These are phyloP conservation scores for Smallanthus sonchifolius DNA, from an alignment of 129 eudicot species.

Conservation along the genomic window DNA sequence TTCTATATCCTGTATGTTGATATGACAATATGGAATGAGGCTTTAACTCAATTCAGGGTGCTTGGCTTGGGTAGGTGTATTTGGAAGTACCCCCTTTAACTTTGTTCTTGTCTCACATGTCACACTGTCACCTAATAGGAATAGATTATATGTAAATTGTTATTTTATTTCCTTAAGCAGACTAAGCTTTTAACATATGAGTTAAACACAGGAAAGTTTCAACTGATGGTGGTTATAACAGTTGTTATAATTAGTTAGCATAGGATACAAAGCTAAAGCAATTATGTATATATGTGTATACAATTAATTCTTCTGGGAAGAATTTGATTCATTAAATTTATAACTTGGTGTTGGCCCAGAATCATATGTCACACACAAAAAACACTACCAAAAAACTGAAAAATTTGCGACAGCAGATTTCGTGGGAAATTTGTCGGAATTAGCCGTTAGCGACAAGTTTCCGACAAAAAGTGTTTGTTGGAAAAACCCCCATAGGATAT, in stretches of 20 bases:
- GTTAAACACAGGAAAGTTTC: background rate
- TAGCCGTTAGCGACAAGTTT: too few species aligned
- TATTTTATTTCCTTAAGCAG: background rate
- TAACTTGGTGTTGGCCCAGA: background rate
- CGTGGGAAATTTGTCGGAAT: too few species aligned
- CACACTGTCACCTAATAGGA: background rate
- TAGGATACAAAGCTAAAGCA: too few species aligned
- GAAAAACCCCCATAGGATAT: too few species aligned
- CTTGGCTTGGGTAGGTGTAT: constrained; percentile 24
- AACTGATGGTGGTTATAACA: too few species aligned
- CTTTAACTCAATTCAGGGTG: constrained; percentile 4
- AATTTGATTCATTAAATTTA: background rate
- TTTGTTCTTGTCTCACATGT: background rate
- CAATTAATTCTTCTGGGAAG: background rate
- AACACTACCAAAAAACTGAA: too few species aligned
- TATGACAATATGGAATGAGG: constrained; percentile 16
- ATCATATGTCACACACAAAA: background rate
- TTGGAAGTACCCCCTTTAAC: background rate
- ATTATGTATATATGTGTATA: background rate
- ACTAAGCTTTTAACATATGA: background rate
- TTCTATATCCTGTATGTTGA: constrained; percentile 13
- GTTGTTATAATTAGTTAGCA: too few species aligned
- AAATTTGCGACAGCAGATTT: too few species aligned
- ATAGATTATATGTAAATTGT: background rate
- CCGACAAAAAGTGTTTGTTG: too few species aligned